phyloP scores from a whole-genome alignment of 164 flowering plant genomes.

The Vitis amurensis region DNA sequence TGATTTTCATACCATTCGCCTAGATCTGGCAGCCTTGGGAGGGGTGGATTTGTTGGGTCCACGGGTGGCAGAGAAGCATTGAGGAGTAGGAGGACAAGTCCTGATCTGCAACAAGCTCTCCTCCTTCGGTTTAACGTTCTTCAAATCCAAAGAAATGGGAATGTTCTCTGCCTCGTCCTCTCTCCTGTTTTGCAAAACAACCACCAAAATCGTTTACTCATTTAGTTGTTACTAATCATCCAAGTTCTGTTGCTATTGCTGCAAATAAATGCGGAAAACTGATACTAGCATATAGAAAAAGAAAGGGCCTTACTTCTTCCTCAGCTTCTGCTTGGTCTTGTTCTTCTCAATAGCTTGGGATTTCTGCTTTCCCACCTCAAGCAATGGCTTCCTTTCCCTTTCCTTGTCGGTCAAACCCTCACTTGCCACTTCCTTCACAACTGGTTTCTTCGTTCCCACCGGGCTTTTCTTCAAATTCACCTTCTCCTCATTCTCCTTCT shows the following conservation, averaged over 20 bases:
- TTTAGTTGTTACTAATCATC: neutral
- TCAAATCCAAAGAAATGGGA: constrained; percentile 37
- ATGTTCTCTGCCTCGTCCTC: constrained; percentile 48
- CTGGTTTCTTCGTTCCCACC: constrained; percentile 10
- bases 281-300: neutral
- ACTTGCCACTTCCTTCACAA: constrained; percentile 1
- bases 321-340: constrained; percentile 33
- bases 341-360: constrained; percentile 22
- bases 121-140: constrained; percentile 31
- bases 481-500: constrained; percentile 39
- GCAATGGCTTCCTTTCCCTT: constrained; percentile 54
- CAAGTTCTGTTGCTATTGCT: neutral
- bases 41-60: constrained; percentile 25
- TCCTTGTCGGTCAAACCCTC: constrained; percentile 18
- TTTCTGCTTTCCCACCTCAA: constrained; percentile 37
- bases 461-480: constrained; percentile 7
- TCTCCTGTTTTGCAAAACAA: constrained; percentile 28
- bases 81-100: constrained; percentile 77
- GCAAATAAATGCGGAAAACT: neutral
- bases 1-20: constrained; percentile 32
- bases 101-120: constrained; percentile 47
- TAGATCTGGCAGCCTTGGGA: constrained; percentile 37
- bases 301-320: constrained; percentile 34
- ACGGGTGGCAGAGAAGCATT: constrained; percentile 56
- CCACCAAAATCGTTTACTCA: neutral